These are phyloP conservation scores for Geotrichum australiense DNA, from an alignment of 1,139 yeast genomes.

Conservation along the genomic window DNA sequence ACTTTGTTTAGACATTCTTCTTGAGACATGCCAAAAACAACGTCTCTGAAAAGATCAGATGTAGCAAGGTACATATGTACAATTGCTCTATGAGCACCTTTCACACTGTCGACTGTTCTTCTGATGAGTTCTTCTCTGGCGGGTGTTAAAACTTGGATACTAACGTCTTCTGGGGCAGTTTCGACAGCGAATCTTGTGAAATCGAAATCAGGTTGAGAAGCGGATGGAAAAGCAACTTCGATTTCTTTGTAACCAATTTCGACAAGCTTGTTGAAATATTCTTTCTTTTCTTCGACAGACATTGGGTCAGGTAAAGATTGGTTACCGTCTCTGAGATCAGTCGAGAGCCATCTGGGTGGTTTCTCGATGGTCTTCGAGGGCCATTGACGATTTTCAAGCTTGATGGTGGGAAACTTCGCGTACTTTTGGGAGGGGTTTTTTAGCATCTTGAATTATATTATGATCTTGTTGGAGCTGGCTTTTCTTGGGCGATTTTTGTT, in stretches of 20 bases:
- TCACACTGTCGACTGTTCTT: slow-evolving; percentile 81
- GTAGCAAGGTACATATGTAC: slow-evolving; percentile 90
- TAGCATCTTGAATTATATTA: slow-evolving; percentile 43
- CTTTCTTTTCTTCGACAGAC: slow-evolving; percentile 84
- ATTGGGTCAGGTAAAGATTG: slow-evolving; percentile 97
- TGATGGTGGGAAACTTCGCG: slow-evolving; percentile 56
- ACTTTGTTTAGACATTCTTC: slow-evolving; percentile 77
- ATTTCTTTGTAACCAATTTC: slow-evolving; percentile 93
- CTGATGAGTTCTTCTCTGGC: slow-evolving; percentile 84
- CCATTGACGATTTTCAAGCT: slow-evolving; percentile 79
- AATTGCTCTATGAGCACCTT: slow-evolving; percentile 86
- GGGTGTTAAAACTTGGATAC: slow-evolving; percentile 86
- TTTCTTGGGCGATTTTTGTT: no score
- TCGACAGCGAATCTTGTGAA: slow-evolving; percentile 91
- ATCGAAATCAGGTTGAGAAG: slow-evolving; percentile 92
- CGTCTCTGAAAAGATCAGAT: slow-evolving; percentile 82
- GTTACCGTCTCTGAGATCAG: slow-evolving; percentile 94
- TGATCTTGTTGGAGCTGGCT: no score
- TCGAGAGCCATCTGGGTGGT: slow-evolving; percentile 94
- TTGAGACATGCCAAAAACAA: slow-evolving; percentile 79
- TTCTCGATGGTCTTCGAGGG: slow-evolving; percentile 66
- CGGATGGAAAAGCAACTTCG: slow-evolving; percentile 94
- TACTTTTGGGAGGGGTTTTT: slow-evolving; percentile 77
- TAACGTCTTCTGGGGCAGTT: slow-evolving; percentile 87
- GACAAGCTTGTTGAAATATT: slow-evolving; percentile 76